Base-by-base conservation (phyloP, 176 grass and related monocot genomes). In the Juncus inflexus region DNA sequence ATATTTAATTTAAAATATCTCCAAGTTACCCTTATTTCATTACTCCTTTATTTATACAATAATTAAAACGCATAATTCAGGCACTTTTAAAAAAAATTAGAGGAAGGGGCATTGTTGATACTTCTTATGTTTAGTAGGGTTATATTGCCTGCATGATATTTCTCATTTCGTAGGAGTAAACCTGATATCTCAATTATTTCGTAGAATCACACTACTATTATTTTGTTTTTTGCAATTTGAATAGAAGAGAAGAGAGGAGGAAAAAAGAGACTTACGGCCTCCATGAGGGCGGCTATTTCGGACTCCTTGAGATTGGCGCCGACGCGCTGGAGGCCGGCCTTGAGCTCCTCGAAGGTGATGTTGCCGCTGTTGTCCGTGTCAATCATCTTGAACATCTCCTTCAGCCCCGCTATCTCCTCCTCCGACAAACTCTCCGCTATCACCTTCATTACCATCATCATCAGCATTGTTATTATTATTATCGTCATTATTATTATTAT, bases 361-460 rank as follows among this genome's bases (percentile, higher is more conserved):
- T 96, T 84, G 14, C 91, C 91, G 80, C 91, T 96, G 65, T 96
- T 91, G 42, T 96, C 91, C 66, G 82, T 77, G 63, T 96, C 91
- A 37, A 96, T 76, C 91, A 96, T 96, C 81, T 88, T 91, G 73
- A 96, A 96, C 87, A 91, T 91, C 67, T 96, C 87, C 74, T 64
- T 88, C 79, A 96, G 77, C 70, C 91, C 91, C 57, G 87, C 91
- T 73, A 96, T 87, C 78, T 96, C 91, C 76, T 96, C 91, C 61
- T 96, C 91, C 2, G 91, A 96, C 12, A 96, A 64, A 66, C 58
- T 96, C 72, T 91, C 84, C 16, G 91, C 91, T 83, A 96, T 96
- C 62, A 95, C 91, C 91, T 95, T 67, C 52, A 71, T 9, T 55
- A 28, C 19, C 19, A 28, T 28, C 19, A 28, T 28, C 19, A 28